Evolutionary conservation across 805 yeast genomes (phyloP).

Genomic region (Candida jianshihensis): DNA sequence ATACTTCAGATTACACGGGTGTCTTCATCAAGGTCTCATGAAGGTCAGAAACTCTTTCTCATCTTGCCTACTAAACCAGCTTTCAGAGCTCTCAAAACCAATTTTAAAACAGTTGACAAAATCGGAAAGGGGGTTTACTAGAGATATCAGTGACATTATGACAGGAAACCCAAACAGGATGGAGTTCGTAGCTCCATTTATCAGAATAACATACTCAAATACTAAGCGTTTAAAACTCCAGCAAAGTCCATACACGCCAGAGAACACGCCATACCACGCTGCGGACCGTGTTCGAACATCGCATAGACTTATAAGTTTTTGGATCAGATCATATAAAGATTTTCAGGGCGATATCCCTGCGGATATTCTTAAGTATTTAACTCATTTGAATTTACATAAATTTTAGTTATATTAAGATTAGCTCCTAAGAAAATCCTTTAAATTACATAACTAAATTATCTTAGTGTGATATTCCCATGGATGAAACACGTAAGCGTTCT

Average conservation of each 20-base stretch:
- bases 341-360: constrained; percentile 3
- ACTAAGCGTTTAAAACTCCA: no score
- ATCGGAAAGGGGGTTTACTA: background rate
- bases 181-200: background rate
- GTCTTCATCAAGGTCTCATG: background rate
- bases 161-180: constrained; percentile 2
- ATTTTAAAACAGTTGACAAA: background rate
- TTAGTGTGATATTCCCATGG: background rate
- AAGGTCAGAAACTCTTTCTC: background rate
- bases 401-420: no score
- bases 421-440: no score
- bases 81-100: background rate
- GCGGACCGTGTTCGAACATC: no score
- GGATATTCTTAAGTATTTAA: constrained; percentile 1
- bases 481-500: constrained; percentile 8
- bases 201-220: background rate
- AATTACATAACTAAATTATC: no score
- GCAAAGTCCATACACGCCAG: no score
- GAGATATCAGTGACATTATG: constrained; percentile 1
- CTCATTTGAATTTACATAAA: background rate
- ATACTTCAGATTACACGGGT: constrained; percentile 13
- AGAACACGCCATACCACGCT: no score
- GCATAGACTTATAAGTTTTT: constrained; percentile 6
- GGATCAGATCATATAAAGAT: constrained; percentile 7
- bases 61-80: background rate